Base-by-base conservation (phyloP, 441 rosid genomes). In the Euphorbia celastroides region DNA sequence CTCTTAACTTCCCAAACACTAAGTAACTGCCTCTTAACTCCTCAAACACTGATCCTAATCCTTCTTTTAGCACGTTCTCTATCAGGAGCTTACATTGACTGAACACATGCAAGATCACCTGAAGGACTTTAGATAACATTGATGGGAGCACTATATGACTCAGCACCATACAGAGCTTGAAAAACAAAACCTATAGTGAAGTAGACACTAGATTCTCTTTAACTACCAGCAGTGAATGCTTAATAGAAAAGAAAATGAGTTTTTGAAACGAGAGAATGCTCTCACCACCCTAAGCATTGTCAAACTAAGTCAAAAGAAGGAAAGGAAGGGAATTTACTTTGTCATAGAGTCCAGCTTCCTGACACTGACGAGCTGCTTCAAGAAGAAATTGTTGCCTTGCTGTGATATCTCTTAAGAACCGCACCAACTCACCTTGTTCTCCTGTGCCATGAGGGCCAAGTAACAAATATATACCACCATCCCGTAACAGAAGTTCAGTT, bases 391-490 rank as follows among this genome's bases (percentile, higher is more conserved):
- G 96, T 2, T 80, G 96, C 69, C 94, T 86, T 46, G 74, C 76
- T 69, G 76, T 80, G 64, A 72, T 41, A 71, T 93, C 97, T 20
- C 76, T 72, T 9, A 94, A 70, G 78, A 89, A 89, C 62, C 97
- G 80, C 66, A 75, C 83, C 77, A 93, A 75, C 75, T 89, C 90
- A 72, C 97, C 97, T 85, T 91, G 95, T 80, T 89, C 96, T 55
- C 96, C 99, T 52, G 86, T 75, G 74, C 97, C 92, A 74, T 87
- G 83, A 62, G 90, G 76, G 64, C 97, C 97, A 78, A 93, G 92
- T 72, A 93, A 73, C 66, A 91, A 75, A 78, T 76, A 73, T 70
- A 88, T 80, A 62, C 97, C 97, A 57, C 92, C 93, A 71, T 90
- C 97, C 44, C 96, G 83, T 74, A 94, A 77, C 70, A 94, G 72